These are phyloP conservation scores for Cenchrus fungigraminus DNA, from an alignment of 176 grass and related monocot species.

Conservation along the genomic window DNA sequence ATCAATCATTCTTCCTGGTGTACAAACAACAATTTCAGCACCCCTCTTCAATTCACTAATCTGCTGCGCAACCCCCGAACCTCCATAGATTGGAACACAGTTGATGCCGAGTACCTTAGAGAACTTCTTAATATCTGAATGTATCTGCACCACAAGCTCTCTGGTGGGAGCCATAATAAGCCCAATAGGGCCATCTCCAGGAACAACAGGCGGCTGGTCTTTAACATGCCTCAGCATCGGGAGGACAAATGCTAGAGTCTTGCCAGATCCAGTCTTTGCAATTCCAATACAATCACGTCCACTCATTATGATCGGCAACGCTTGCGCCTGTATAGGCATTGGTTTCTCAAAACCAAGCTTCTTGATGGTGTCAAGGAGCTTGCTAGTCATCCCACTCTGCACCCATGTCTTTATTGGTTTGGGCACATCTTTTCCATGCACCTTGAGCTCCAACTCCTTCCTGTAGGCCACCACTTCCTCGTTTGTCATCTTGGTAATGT, in stretches of 20 bases:
- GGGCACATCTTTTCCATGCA: conserved; percentile 92
- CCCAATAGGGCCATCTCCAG: conserved; percentile 92
- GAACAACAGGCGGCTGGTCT: conserved; percentile 78
- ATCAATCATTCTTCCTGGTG: conserved; percentile 95
- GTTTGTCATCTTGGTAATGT: conserved; percentile 73
- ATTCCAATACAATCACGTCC: conserved; percentile 96
- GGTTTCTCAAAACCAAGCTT: conserved; percentile 94
- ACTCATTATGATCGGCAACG: conserved; percentile 87
- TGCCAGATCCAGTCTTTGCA: conserved; percentile 96
- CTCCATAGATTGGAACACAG: conserved; percentile 92
- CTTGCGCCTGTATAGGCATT: conserved; percentile 92
- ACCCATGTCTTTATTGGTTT: conserved; percentile 95
- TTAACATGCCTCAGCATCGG: conserved; percentile 98
- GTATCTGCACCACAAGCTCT: conserved; percentile 94
- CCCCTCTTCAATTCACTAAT: conserved; percentile 96
- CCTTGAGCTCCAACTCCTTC: conserved; percentile 86
- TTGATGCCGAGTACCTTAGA: conserved; percentile 85
- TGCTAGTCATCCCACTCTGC: conserved; percentile 86
- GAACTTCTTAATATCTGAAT: conserved; percentile 93
- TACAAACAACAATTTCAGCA: conserved; percentile 93
- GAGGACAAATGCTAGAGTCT: conserved; percentile 95
- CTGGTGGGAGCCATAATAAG: conserved; percentile 97
- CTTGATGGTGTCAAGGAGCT: conserved; percentile 96
- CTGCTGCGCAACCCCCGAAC: conserved; percentile 96
- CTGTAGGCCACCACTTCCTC: conserved; percentile 76